Conservation (phyloP, 495 filamentous ascomycete genomes). For the Podospora conica region DNA sequence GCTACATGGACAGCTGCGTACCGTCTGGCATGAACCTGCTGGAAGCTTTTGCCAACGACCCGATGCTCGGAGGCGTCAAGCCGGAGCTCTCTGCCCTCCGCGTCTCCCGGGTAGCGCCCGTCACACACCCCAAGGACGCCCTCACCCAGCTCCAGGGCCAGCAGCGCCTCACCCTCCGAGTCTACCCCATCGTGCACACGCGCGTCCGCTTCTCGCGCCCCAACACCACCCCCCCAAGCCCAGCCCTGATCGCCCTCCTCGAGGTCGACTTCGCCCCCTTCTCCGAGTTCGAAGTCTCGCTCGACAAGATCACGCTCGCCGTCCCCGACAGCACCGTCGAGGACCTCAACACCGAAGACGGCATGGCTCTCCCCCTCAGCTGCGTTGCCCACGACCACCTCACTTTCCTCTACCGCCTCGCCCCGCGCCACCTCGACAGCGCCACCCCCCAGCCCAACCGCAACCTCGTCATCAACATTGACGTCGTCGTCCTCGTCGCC, state of each 20-base stretch:
- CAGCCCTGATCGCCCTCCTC: conserved; percentile 71
- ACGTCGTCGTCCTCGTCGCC: conserved; percentile 56
- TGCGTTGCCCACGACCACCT: conserved; percentile 78
- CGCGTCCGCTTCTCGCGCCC: conserved; percentile 74
- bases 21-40: conserved; percentile 77
- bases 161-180: conserved; percentile 59
- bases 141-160: conserved; percentile 57
- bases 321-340: conserved; percentile 64
- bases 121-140: conserved; percentile 45
- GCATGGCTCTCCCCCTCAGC: conserved; percentile 56
- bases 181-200: conserved; percentile 77
- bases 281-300: conserved; percentile 61
- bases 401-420: conserved; percentile 76
- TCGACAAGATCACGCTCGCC: conserved; percentile 60
- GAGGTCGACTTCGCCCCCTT: conserved; percentile 87
- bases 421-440: conserved; percentile 56
- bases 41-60: conserved; percentile 67
- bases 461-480: conserved; percentile 54
- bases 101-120: conserved; percentile 68
- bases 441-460: conserved; percentile 45
- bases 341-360: conserved; percentile 51
- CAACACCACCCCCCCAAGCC: conserved; percentile 55
- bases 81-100: conserved; percentile 75
- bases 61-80: conserved; percentile 54
- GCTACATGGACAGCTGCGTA: conserved; percentile 70